Percentiles rank a stretch among this genome's conserved stretches.
These are phyloP conservation scores for Ophiostoma perfectum DNA, from an alignment of 2,329 filamentous ascomycete species.

Conservation along the genomic window DNA sequence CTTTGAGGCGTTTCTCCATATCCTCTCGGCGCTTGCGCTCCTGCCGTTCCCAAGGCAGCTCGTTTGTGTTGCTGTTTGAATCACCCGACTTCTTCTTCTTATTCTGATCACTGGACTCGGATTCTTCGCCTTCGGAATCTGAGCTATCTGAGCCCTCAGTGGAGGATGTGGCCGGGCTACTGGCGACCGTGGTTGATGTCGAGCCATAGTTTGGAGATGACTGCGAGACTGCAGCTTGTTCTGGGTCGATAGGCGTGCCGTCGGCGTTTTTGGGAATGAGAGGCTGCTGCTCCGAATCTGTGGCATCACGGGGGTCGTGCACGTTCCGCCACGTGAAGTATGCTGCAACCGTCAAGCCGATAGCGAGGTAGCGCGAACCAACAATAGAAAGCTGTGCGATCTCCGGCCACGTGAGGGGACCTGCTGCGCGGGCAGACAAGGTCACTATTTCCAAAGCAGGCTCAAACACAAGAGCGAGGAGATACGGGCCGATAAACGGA, in stretches of 20 bases:
- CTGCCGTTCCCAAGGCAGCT: constrained; percentile 51
- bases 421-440: constrained; percentile 24
- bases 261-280: constrained; percentile 45
- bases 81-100: constrained; percentile 21
- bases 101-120: constrained; percentile 1
- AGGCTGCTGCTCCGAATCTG: constrained; percentile 44
- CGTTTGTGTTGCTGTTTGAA: constrained; percentile 34
- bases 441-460: constrained; percentile 36
- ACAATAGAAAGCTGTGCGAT: constrained; percentile 33
- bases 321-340: constrained; percentile 29
- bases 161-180: constrained; percentile 26
- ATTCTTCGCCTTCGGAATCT: constrained; percentile 31
- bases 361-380: constrained; percentile 34
- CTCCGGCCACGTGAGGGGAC: constrained; percentile 22
- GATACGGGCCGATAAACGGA: constrained; percentile 59
- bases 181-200: constrained; percentile 30
- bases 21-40: constrained; percentile 51
- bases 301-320: constrained; percentile 20
- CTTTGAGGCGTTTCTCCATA: constrained; percentile 63
- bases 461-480: constrained; percentile 55
- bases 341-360: constrained; percentile 35
- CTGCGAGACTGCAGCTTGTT: constrained; percentile 18
- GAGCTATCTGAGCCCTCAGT: constrained; percentile 36
- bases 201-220: constrained; percentile 38
- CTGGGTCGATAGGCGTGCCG: constrained; percentile 16